These are phyloP conservation scores for Backusella sp. DNA, from an alignment of 192 early-diverging fungal genomes.

Conservation along the genomic window DNA sequence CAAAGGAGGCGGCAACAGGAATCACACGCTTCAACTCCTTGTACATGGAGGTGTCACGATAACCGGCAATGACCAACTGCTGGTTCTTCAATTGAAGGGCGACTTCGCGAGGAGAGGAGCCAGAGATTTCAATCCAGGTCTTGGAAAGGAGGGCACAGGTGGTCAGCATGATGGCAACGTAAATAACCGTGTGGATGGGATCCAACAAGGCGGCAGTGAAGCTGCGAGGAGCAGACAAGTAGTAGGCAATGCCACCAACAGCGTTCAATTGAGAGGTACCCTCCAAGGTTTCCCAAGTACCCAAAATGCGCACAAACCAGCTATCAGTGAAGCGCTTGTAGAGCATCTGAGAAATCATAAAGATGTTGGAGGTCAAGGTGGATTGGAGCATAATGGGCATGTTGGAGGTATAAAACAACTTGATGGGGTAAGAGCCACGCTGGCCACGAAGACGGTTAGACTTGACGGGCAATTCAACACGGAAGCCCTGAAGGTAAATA, in stretches of 20 bases:
- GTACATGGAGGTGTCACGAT: conserved; percentile 96
- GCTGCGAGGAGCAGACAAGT: conserved; percentile 94
- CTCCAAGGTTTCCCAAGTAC: conserved; percentile 96
- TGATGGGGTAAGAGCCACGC: conserved; percentile 97
- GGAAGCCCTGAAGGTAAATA: conserved; percentile 99
- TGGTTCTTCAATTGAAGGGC: conserved; percentile 98
- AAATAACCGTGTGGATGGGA: conserved; percentile 94
- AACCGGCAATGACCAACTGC: conserved; percentile 90
- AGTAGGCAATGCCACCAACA: conserved; percentile 94
- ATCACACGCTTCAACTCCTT: conserved; percentile 99
- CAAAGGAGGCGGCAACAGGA: conserved; percentile 96
- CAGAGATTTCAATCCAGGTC: conserved; percentile 99
- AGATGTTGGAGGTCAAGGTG: conserved; percentile 93
- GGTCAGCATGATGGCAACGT: conserved; percentile 91
- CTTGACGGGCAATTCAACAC: conserved; percentile 99
- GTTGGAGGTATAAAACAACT: conserved; percentile 99
- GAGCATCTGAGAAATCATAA: conserved; percentile 98
- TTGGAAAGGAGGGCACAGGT: conserved; percentile 96
- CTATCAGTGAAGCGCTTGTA: conserved; percentile 98
- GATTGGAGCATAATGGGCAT: conserved; percentile 99
- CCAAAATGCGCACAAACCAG: conserved; percentile 88
- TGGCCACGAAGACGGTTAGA: conserved; percentile 95
- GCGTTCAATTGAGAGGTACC: conserved; percentile 95
- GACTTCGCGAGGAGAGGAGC: conserved; percentile 96
- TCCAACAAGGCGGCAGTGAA: conserved; percentile 82